Evolutionary conservation across 1,284 basidiomycete genomes (phyloP).

Genomic region (Boletus sp.): DNA sequence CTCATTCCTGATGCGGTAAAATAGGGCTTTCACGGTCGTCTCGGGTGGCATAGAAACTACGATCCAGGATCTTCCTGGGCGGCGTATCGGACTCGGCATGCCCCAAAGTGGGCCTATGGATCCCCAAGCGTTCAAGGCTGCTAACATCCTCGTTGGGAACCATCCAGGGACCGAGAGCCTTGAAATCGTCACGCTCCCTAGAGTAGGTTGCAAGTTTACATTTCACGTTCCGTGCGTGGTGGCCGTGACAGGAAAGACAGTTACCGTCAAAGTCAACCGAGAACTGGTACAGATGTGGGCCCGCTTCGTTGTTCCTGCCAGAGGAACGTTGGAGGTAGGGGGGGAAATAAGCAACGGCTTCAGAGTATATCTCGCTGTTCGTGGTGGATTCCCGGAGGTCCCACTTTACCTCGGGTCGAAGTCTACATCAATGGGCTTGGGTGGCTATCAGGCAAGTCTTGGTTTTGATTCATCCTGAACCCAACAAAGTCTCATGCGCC

Average conservation of each 20-base stretch:
- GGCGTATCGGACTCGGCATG: conserved; percentile 55
- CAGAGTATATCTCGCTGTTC: conserved; percentile 54
- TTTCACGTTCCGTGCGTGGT: conserved; percentile 53
- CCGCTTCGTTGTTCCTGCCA: conserved; percentile 43
- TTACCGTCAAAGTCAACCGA: conserved; percentile 43
- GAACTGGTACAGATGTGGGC: conserved; percentile 46
- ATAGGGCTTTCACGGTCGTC: conserved; percentile 53
- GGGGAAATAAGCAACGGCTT: conserved; percentile 37
- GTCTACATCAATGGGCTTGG: conserved; percentile 58
- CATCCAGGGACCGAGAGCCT: conserved; percentile 49
- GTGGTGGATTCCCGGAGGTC: conserved; percentile 59
- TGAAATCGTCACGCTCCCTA: conserved; percentile 48
- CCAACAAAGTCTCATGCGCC: background rate
- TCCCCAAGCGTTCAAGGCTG: conserved; percentile 51
- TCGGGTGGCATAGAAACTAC: conserved; percentile 57
- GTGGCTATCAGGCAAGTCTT: conserved; percentile 50
- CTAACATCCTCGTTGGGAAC: conserved; percentile 64
- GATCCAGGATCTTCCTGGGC: conserved; percentile 63
- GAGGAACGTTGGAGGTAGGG: conserved; percentile 42
- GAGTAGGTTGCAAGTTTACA: conserved; percentile 35
- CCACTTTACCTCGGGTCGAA: conserved; percentile 59
- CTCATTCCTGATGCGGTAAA: conserved; percentile 4
- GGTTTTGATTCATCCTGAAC: background rate
- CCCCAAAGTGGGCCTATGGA: conserved; percentile 72
- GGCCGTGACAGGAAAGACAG: conserved; percentile 53